Percentiles rank a stretch among this genome's conserved stretches.
phyloP scores from a whole-genome alignment of 768 basidiomycete species.

The Lepiota subincarnata region DNA sequence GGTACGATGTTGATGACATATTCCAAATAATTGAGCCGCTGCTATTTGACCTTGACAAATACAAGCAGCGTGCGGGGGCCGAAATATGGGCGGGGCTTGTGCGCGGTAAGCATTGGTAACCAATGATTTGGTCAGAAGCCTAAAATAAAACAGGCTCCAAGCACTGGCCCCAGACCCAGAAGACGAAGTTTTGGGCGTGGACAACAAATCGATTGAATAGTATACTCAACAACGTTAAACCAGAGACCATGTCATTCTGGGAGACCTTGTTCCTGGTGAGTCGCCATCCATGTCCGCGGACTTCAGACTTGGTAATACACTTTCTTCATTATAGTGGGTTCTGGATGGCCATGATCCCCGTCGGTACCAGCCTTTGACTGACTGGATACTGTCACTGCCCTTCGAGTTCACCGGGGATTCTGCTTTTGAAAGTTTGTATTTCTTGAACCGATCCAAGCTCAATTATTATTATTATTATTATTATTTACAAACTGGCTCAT shows the following conservation, averaged over 20 bases:
- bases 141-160: constrained; percentile 56
- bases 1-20: constrained; percentile 46
- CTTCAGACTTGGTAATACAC: neutral
- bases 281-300: neutral
- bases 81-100: constrained; percentile 67
- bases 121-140: neutral
- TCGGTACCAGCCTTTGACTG: constrained; percentile 63
- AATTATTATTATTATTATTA: too few relatives aligned
- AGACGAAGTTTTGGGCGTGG: constrained; percentile 71
- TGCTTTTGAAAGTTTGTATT: constrained; percentile 68
- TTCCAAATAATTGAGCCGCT: constrained; percentile 57
- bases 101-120: constrained; percentile 46
- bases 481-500: constrained; percentile 4
- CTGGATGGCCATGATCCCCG: constrained; percentile 77
- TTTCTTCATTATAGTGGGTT: constrained; percentile 33
- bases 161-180: constrained; percentile 65
- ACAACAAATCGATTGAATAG: constrained; percentile 51
- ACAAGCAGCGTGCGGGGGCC: constrained; percentile 77
- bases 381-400: constrained; percentile 73
- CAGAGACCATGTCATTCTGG: constrained; percentile 80
- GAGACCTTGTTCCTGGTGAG: constrained; percentile 58
- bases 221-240: constrained; percentile 74
- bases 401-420: constrained; percentile 84
- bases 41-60: constrained; percentile 65
- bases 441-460: neutral